Evolutionary conservation across 768 basidiomycete genomes (phyloP), one percentile per base, ranked within the genome.

Genomic region (Butyriboletus loyo): DNA sequence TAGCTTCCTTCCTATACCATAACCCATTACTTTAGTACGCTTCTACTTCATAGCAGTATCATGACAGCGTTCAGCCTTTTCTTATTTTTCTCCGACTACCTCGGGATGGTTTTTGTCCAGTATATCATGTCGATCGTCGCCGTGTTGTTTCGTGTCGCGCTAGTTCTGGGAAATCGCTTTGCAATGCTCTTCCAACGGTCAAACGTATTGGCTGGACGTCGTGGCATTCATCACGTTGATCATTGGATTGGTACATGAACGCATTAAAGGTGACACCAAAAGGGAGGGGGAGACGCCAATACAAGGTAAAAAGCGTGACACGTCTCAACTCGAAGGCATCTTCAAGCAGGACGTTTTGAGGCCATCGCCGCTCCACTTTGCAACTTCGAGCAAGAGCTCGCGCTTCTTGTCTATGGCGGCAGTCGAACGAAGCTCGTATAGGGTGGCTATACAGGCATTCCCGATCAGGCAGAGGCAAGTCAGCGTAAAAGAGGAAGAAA

Each of bases 291-390:
- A n/a, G 13, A 31, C 4, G 27, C 22, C 21, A 17, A 52, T 40
- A 21, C 7, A 9, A 25, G 17, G 24, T 15, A n/a, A 7, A 3
- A 6, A 5, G 13, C 14, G 9, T 10, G 28, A 27, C 25, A 36
- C 22, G 34, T 46, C 67, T 65, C 34, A 82, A 57, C 72, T 83
- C 19, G 82, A 74, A 22, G 88, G 85, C 81, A 92, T 81, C 71
- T 92, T 92, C 61, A 92, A 71, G 64, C 87, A 90, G 32, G 81
- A 79, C 19, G 85, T 83, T 58, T 78, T 84, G 60, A 92, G 67
- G 1, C 90, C 91, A 67, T 93, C 90, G 4, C 90, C 90, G 54
- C 87, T 88, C 89, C 89, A 92, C 64, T 87, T 87, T 14, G 89
- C 85, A 0, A 89, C 88, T 54, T 90, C 84, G 14, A 89, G 58